phyloP scores from a whole-genome alignment of 345 rosid species.

The Crucihimalaya himalaica region DNA sequence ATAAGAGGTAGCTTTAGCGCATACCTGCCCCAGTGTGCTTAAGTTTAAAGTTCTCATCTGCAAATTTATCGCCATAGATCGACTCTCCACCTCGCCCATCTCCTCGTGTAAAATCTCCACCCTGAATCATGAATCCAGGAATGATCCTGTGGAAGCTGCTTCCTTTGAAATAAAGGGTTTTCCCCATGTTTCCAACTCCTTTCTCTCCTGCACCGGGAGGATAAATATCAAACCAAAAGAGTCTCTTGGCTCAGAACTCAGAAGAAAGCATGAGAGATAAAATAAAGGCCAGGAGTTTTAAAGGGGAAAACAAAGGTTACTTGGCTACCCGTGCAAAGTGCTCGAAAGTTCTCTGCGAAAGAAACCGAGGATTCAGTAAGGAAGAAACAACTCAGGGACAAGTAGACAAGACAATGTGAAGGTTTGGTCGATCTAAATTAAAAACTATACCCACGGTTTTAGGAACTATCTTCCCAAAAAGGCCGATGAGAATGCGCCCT shows the following conservation, averaged over 20 bases:
- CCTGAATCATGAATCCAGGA: slow-evolving; percentile 95
- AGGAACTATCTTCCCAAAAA: slow-evolving; percentile 89
- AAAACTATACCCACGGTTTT: slow-evolving; percentile 68
- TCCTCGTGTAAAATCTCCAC: slow-evolving; percentile 92
- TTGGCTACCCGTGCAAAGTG: slow-evolving; percentile 92
- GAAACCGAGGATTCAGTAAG: slow-evolving; percentile 22
- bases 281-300: slow-evolving; percentile 5
- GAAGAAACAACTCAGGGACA: neutral
- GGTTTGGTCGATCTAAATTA: neutral
- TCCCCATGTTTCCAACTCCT: slow-evolving; percentile 81
- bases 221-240: slow-evolving; percentile 23
- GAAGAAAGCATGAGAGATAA: neutral
- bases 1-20: neutral
- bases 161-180: slow-evolving; percentile 79
- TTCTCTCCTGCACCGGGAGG: slow-evolving; percentile 65
- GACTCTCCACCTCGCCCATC: slow-evolving; percentile 98
- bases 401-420: neutral
- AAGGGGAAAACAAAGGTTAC: slow-evolving; percentile 48
- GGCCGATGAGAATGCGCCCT: slow-evolving; percentile 87
- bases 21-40: slow-evolving; percentile 86
- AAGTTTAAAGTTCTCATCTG: slow-evolving; percentile 90
- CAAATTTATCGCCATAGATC: slow-evolving; percentile 76
- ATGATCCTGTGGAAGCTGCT: slow-evolving; percentile 87
- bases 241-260: neutral
- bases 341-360: slow-evolving; percentile 90